Base-by-base conservation (phyloP, 805 yeast genomes). In the Zygoascus bituminiphila region DNA sequence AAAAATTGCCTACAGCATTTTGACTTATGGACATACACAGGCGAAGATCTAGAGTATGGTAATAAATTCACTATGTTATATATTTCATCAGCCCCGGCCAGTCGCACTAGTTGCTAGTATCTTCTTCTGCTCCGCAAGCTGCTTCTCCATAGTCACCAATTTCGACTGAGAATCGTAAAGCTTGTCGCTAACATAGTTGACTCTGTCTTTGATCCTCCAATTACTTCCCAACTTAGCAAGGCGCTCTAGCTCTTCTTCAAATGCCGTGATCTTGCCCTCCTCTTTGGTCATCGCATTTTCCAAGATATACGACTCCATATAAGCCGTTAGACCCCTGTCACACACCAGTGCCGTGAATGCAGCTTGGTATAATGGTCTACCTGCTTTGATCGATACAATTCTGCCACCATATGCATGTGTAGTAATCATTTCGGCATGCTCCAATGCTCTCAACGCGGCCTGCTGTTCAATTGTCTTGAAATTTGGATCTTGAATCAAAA, bases 301-400 rank as follows among this genome's bases (percentile, higher is more conserved):
- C 46, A 82, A 65, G 53, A 81, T 79, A 21, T 77, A 73, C 2
- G 82, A 71, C 62, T 88, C 95, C 62, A 86, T 73, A 10, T 78
- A 71, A 21, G 77, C 77, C 48, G 71, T 75, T 5, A 84, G 65
- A 15, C 73, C 71, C 14, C 68, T 58, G 60, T 88, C 89, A 1
- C 70, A 55, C 2, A 80, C 74, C 60, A 93, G 70, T 51, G 76
- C 75, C 49, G 71, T 58, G 67, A 91, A 93, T 0, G 98, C 96
- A 0, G 89, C 85, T 49, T 75, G 74, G 63, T 72, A 88, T 20
- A 93, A 68, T 2, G 98, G 98, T 57, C 88, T 81, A 0, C 96
- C 95, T 1, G 95, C 87, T 19, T 68, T 65, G 17, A 93, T 76
- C 5, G 75, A 74, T 41, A 72, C 68, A 19, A 86, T 66, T 23